A percentile compares a stretch with the other conserved stretches of the same genome.
These are phyloP conservation scores for Leccinum longicurvipes DNA, from an alignment of 768 basidiomycete genomes.

Conservation along the genomic window DNA sequence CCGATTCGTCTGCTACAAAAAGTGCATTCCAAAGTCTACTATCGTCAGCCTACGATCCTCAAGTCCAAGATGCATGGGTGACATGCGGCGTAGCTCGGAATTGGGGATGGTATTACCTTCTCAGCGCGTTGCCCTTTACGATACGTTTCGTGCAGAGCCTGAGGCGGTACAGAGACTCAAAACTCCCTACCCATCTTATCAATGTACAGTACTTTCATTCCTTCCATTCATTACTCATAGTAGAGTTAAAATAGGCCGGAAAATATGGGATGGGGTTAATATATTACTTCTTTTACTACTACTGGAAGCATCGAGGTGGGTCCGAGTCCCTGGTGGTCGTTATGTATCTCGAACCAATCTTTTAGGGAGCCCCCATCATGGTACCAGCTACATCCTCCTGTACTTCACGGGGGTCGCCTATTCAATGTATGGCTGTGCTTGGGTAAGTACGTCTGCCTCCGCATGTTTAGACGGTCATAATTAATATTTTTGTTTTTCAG, in stretches of 20 bases:
- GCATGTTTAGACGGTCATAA: neutral
- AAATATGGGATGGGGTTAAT: slow-evolving; percentile 74
- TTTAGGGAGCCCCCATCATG: slow-evolving; percentile 32
- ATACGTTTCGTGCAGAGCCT: slow-evolving; percentile 83
- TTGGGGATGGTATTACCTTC: slow-evolving; percentile 62
- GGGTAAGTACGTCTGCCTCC: slow-evolving; percentile 50
- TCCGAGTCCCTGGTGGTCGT: neutral
- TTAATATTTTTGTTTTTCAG: slow-evolving; percentile 33
- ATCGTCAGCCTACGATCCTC: slow-evolving; percentile 14
- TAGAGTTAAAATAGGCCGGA: slow-evolving; percentile 54
- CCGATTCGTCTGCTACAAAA: neutral
- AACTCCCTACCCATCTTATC: slow-evolving; percentile 71
- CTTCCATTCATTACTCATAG: neutral
- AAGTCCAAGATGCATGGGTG: slow-evolving; percentile 45
- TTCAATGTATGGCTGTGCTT: slow-evolving; percentile 67
- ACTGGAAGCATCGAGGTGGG: slow-evolving; percentile 70
- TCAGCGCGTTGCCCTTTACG: slow-evolving; percentile 63
- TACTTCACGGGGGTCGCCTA: slow-evolving; percentile 60
- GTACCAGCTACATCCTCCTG: slow-evolving; percentile 63
- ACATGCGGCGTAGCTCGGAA: slow-evolving; percentile 37
- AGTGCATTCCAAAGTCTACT: neutral
- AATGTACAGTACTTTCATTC: slow-evolving; percentile 50
- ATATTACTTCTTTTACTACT: slow-evolving; percentile 62
- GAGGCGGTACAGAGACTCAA: slow-evolving; percentile 80
- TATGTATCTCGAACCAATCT: neutral